These are phyloP conservation scores for Cylindrotheca closterium DNA, from an alignment of 108 stramenopile species.

Conservation along the genomic window DNA sequence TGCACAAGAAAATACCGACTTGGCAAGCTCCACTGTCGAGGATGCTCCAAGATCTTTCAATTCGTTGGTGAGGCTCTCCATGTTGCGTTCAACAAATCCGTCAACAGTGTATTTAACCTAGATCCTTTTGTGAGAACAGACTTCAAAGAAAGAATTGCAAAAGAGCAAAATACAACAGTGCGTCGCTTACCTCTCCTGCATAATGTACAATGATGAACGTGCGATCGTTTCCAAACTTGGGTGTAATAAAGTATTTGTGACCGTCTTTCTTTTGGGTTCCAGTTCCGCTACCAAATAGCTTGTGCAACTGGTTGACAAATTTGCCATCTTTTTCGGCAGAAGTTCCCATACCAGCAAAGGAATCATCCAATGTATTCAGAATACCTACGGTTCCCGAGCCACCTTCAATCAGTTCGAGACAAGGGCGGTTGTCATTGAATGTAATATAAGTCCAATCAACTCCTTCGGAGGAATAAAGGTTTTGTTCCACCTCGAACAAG, in stretches of 20 bases:
- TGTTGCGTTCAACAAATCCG: conserved; percentile 93
- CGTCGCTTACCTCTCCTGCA: conserved; percentile 82
- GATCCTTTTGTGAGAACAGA: no score
- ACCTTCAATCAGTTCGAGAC: conserved; percentile 94
- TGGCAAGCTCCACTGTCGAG: conserved; percentile 49
- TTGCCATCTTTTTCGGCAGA: conserved; percentile 82
- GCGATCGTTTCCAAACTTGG: conserved; percentile 87
- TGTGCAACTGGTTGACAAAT: conserved; percentile 86
- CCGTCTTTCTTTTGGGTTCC: conserved; percentile 50
- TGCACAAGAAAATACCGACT: conserved; percentile 43
- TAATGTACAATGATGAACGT: conserved; percentile 92
- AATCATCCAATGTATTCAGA: conserved; percentile 86
- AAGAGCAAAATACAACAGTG: neutral
- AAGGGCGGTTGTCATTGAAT: conserved; percentile 98
- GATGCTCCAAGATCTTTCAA: conserved; percentile 71
- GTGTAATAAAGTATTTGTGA: conserved; percentile 83
- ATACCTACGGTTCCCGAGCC: conserved; percentile 73
- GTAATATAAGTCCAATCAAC: conserved; percentile 96
- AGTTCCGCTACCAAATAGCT: conserved; percentile 63
- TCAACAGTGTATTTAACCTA: conserved; percentile 78
- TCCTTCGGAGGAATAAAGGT: conserved; percentile 89
- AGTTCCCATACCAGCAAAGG: conserved; percentile 87
- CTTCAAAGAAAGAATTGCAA: neutral
- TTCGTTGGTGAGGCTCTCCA: conserved; percentile 87
- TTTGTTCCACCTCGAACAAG: conserved; percentile 94